These are phyloP conservation scores for Scedosporium aurantiacum DNA, from an alignment of 2,329 filamentous ascomycete genomes.

Conservation along the genomic window DNA sequence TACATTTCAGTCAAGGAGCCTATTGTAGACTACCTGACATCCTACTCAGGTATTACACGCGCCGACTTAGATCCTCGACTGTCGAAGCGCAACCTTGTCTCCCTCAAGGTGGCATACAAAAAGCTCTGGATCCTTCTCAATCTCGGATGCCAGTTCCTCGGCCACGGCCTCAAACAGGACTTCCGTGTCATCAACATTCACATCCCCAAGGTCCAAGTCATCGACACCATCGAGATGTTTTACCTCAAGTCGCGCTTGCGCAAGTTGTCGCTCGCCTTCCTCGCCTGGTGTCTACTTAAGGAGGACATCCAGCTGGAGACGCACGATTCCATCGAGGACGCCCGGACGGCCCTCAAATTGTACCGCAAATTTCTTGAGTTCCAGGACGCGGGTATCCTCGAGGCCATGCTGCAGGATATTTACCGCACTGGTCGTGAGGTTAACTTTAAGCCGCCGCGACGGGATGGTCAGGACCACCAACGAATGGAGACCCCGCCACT, in stretches of 20 bases:
- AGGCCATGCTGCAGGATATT: conserved; percentile 77
- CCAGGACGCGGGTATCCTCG: conserved; percentile 70
- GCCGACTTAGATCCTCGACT: conserved; percentile 71
- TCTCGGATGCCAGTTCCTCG: conserved; percentile 84
- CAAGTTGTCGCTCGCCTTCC: conserved; percentile 81
- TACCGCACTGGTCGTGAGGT: conserved; percentile 46
- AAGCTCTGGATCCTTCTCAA: conserved; percentile 96
- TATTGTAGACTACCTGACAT: conserved; percentile 90
- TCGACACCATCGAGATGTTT: conserved; percentile 90
- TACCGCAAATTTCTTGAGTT: conserved; percentile 88
- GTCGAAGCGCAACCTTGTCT: conserved; percentile 73
- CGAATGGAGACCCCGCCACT: conserved; percentile 46
- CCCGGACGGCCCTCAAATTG: conserved; percentile 76
- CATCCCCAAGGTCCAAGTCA: conserved; percentile 77
- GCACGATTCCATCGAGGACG: conserved; percentile 94
- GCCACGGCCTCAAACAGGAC: conserved; percentile 86
- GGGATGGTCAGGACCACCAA: conserved; percentile 30
- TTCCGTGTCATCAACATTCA: conserved; percentile 98
- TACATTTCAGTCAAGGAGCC: conserved; percentile 87
- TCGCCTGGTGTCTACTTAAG: conserved; percentile 83
- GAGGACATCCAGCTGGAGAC: conserved; percentile 88
- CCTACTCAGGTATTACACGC: conserved; percentile 81
- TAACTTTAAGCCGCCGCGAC: conserved; percentile 40
- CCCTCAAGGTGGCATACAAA: conserved; percentile 89
- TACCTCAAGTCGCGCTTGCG: conserved; percentile 70